A percentile compares a stretch with the other conserved stretches of the same genome.
These are phyloP conservation scores for Clathrospora elynae DNA, from an alignment of 2,329 filamentous ascomycete species.

Conservation along the genomic window DNA sequence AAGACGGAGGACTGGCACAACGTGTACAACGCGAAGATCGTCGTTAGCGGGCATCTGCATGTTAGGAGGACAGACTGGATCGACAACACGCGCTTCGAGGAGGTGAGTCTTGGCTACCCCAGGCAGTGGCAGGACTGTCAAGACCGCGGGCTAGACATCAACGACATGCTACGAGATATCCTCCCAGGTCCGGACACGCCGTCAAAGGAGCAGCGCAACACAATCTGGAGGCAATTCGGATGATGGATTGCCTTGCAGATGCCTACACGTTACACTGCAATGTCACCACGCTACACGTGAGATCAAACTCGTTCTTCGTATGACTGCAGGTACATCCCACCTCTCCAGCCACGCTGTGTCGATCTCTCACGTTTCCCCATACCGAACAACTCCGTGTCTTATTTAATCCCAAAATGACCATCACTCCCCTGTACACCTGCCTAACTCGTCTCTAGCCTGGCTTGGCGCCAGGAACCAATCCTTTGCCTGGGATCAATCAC, in stretches of 20 bases:
- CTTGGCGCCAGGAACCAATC: conserved; percentile 17
- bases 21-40: conserved; percentile 53
- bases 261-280: background rate
- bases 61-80: conserved; percentile 55
- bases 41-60: conserved; percentile 55
- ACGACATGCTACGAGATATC: conserved; percentile 54
- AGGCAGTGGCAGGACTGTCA: conserved; percentile 54
- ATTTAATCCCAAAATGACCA: background rate
- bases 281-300: conserved; percentile 6
- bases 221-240: conserved; percentile 39
- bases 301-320: conserved; percentile 2
- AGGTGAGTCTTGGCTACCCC: conserved; percentile 55
- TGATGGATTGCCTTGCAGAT: conserved; percentile 15
- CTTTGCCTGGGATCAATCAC: conserved; percentile 12
- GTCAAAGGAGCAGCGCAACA: conserved; percentile 23
- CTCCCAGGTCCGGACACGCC: conserved; percentile 50
- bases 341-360: conserved; percentile 10
- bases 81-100: conserved; percentile 54
- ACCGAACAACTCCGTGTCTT: conserved; percentile 1
- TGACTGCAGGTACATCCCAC: conserved; percentile 12
- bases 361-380: conserved; percentile 8
- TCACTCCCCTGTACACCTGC: conserved; percentile 22
- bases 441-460: conserved; percentile 21
- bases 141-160: conserved; percentile 52
- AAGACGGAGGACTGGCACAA: conserved; percentile 55